Base-by-base conservation (phyloP, 2,329 filamentous ascomycete species). In the Aureobasidium namibiae region DNA sequence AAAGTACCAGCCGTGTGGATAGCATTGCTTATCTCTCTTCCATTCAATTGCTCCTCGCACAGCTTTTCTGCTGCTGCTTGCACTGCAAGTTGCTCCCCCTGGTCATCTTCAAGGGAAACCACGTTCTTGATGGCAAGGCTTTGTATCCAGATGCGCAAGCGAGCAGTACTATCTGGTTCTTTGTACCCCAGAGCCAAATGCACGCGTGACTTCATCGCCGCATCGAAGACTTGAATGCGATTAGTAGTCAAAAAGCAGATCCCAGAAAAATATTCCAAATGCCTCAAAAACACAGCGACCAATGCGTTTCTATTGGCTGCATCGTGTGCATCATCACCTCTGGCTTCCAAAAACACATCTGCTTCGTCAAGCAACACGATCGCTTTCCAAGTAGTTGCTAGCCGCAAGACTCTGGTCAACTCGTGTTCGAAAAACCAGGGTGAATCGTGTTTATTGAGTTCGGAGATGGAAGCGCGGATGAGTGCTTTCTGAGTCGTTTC, bases 171-270 rank as follows among this genome's bases (percentile, higher is more conserved):
- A 16, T 26, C 23, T 2, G 48, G 48, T 14, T 36, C 31, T 8
- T n/a, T 3, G 16, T 57, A 57, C 3, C 42, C 31, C 8, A 57
- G 10, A 6, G 53, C 39, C 13, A 57, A 8, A 6, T 57, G 53
- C 9, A 57, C 42, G 6, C 53, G 6, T 16, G 53, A 57, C 41
- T 57, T 44, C 31, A 57, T 45, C 26, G 53, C 53, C 9, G 39
- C 53, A 36, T 57, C 53, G 36, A 57, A 57, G 6, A 45, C 41
- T 3, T 36, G 29, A 21, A 57, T 46, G 10, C 70, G 67, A 58
- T 75, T 75, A 2, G 69, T 73, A 3, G 72, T 76, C 16, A 75
- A 65, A 58, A 75, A 71, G 18, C 75, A 65, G 18, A 75, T 67
- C 21, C 74, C 74, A 29, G 67, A 39, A 61, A 70, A 74, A 62